A percentile compares a stretch with the other conserved stretches of the same genome.
These are phyloP conservation scores for Inga oerstediana DNA, from an alignment of 306 rosid species.

Conservation along the genomic window DNA sequence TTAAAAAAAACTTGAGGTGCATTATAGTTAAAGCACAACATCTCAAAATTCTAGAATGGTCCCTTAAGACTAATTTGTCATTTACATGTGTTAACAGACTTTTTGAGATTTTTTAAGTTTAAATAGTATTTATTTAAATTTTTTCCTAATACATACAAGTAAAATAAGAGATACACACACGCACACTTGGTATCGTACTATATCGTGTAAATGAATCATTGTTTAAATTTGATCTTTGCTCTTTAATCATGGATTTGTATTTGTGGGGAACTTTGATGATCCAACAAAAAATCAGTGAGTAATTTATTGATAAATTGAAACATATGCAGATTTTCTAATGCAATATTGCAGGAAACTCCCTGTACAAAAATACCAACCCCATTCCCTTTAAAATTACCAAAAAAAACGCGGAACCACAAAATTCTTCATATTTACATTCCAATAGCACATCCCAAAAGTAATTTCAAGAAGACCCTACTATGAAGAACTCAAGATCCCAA, in stretches of 20 bases:
- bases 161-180: too few relatives aligned
- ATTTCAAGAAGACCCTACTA: conserved; percentile 41
- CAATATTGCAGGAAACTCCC: conserved; percentile 69
- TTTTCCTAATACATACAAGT: not conserved
- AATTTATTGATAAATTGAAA: conserved; percentile 59
- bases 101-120: too few relatives aligned
- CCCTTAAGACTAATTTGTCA: too few relatives aligned
- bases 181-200: too few relatives aligned
- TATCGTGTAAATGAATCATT: not conserved
- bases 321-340: conserved; percentile 47
- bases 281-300: conserved; percentile 36
- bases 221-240: not conserved
- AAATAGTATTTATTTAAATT: too few relatives aligned
- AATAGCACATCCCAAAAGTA: conserved; percentile 40
- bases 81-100: too few relatives aligned
- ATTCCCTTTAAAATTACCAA: conserved; percentile 30
- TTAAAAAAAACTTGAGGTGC: too few relatives aligned
- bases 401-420: conserved; percentile 55
- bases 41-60: too few relatives aligned
- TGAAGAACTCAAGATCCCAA: not conserved
- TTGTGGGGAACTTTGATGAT: not conserved
- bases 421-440: conserved; percentile 76
- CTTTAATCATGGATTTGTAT: not conserved
- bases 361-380: conserved; percentile 60
- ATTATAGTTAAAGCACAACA: too few relatives aligned